Conservation (phyloP, 495 filamentous ascomycete genomes). For the Lepidopterella palustris region DNA sequence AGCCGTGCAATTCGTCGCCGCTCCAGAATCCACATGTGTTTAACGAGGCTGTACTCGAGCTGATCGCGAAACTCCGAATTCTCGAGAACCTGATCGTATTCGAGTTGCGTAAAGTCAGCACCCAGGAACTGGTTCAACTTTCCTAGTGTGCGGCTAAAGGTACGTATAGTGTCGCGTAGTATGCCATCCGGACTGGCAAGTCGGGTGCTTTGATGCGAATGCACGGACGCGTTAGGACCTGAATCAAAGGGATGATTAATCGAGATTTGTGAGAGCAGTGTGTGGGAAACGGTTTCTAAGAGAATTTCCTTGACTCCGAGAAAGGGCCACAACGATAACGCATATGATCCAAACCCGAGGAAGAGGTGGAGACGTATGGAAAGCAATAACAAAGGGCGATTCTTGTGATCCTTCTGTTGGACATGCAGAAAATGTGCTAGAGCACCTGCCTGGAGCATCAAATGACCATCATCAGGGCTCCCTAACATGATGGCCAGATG, state of each 20-base stretch:
- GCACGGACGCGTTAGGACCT: background rate
- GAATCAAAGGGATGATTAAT: slow-evolving; percentile 15
- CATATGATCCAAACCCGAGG: slow-evolving; percentile 10
- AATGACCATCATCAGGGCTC: background rate
- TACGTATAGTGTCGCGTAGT: slow-evolving; percentile 9
- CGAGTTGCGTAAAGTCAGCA: slow-evolving; percentile 10
- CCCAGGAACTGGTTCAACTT: slow-evolving; percentile 15
- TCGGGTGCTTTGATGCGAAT: too few relatives aligned
- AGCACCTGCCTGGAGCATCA: slow-evolving; percentile 13
- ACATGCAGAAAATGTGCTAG: slow-evolving; percentile 3
- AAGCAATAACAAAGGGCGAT: slow-evolving; percentile 13
- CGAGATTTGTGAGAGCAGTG: slow-evolving; percentile 11
- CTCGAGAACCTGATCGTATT: slow-evolving; percentile 14
- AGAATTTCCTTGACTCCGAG: slow-evolving; percentile 20
- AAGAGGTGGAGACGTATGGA: slow-evolving; percentile 17
- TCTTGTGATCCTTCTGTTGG: slow-evolving; percentile 2
- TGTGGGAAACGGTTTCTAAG: slow-evolving; percentile 14
- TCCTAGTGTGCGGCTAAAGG: slow-evolving; percentile 8
- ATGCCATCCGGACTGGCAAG: slow-evolving; percentile 2
- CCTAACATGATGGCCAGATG: slow-evolving; percentile 6
- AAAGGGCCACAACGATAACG: slow-evolving; percentile 6
- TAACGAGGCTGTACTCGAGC: slow-evolving; percentile 8
- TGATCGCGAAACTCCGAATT: slow-evolving; percentile 9
- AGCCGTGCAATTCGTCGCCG: slow-evolving; percentile 17
- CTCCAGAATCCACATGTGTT: slow-evolving; percentile 17